phyloP scores from a whole-genome alignment of 2,329 filamentous ascomycete species.

The Fusarium pininemorale region DNA sequence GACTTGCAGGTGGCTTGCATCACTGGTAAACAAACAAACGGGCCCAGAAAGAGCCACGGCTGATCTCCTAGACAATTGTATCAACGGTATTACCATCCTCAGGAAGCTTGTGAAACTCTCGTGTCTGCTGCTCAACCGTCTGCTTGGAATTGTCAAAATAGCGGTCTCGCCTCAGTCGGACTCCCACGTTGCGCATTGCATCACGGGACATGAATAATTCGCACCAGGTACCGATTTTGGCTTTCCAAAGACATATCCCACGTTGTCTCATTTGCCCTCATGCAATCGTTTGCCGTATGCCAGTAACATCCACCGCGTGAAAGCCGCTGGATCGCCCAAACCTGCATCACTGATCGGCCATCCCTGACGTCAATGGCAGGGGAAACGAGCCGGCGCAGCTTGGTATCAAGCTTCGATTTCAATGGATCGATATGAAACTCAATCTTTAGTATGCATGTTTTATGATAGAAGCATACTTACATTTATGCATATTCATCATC shows the following conservation, averaged over 20 bases:
- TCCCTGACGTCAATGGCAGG: slow-evolving; percentile 23
- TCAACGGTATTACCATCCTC: slow-evolving; percentile 25
- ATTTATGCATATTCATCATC: not conserved
- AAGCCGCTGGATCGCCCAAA: slow-evolving; percentile 28
- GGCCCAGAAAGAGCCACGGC: not conserved
- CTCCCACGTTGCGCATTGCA: slow-evolving; percentile 29
- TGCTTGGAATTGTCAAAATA: slow-evolving; percentile 5
- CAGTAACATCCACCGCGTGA: slow-evolving; percentile 16
- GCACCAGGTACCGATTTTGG: not conserved
- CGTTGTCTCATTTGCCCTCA: not conserved
- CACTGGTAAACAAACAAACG: slow-evolving; percentile 12
- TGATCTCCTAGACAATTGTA: not conserved
- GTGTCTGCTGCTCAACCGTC: slow-evolving; percentile 40
- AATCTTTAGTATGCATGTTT: not conserved
- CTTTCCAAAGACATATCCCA: not conserved
- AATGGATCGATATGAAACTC: not conserved
- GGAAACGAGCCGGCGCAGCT: not conserved
- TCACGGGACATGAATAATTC: slow-evolving; percentile 19
- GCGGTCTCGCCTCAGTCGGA: slow-evolving; percentile 14
- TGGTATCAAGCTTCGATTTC: not conserved
- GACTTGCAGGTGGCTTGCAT: slow-evolving; percentile 21
- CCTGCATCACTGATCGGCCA: slow-evolving; percentile 23
- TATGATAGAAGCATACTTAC: not conserved
- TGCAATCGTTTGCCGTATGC: not conserved
- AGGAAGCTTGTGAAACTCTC: slow-evolving; percentile 33